These are phyloP conservation scores for Monosporascus sp. DNA, from an alignment of 2,329 filamentous ascomycete genomes.

Conservation along the genomic window DNA sequence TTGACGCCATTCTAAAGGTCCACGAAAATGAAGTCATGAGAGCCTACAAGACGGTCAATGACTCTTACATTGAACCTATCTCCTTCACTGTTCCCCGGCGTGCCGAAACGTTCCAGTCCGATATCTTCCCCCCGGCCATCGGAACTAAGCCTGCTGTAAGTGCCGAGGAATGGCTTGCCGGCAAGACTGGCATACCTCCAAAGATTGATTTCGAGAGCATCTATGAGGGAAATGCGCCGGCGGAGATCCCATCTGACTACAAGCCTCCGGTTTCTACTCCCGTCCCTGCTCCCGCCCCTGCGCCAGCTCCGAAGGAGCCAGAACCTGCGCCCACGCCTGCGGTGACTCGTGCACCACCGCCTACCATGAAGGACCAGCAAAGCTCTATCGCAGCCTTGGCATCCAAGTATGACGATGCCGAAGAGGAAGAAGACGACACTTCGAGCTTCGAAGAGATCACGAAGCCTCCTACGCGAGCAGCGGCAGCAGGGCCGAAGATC, in stretches of 20 bases:
- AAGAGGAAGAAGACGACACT: conserved; percentile 58
- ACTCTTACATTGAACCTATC: conserved; percentile 89
- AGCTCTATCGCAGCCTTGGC: conserved; percentile 81
- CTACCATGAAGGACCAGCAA: conserved; percentile 78
- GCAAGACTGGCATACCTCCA: conserved; percentile 76
- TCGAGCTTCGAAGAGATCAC: conserved; percentile 85
- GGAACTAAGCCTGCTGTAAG: conserved; percentile 78
- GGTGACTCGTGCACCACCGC: conserved; percentile 46
- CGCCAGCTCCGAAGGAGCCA: conserved; percentile 47
- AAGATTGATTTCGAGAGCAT: conserved; percentile 93
- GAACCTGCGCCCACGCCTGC: conserved; percentile 46
- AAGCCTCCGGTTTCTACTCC: conserved; percentile 49
- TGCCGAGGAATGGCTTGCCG: conserved; percentile 76
- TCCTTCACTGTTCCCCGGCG: conserved; percentile 95
- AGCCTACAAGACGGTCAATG: conserved; percentile 95
- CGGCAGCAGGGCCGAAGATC: conserved; percentile 22
- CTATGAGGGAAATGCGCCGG: conserved; percentile 76
- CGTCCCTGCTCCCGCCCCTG: conserved; percentile 37
- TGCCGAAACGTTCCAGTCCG: conserved; percentile 91
- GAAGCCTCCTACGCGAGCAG: conserved; percentile 63
- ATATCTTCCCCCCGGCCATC: conserved; percentile 86
- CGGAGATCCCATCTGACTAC: conserved; percentile 68
- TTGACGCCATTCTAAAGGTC: conserved; percentile 43
- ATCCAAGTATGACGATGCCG: conserved; percentile 76
- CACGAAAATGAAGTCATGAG: conserved; percentile 96